Evolutionary conservation across 768 basidiomycete genomes (phyloP), one percentile per base, ranked within the genome.

Genomic region (Epithele typhae): DNA sequence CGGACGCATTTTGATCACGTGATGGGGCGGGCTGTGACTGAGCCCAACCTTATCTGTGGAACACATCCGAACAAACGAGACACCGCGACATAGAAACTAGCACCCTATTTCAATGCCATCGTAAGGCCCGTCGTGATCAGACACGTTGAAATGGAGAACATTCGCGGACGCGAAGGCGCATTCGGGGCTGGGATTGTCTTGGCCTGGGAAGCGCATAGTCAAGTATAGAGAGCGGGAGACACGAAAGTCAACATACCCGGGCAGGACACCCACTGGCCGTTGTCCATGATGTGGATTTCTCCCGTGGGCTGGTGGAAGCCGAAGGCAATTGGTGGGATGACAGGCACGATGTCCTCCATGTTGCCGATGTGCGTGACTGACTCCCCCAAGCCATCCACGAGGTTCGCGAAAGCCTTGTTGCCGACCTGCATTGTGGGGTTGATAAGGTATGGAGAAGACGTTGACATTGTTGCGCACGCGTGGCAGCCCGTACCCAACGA

Each of bases 351-450:
- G 43, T 75, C 74, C 42, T 67, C 45, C 49, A 61, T 37, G 62
- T 84, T 82, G 59, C 76, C 81, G 59, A 84, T 71, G 49, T 76
- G 81, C 3, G 71, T 79, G 37, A 81, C 54, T 11, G 64, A 51
- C 11, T 64, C 49, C 32, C 67, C 37, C 36, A 75, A 62, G 10
- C 69, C 61, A 51, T 82, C 77, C 40, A 81, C 72, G 53, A 74
- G 76, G 53, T 79, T 53, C 1, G 80, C 81, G 49, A 82, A 84
- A 2, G 68, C 78, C 57, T 76, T 71, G 61, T 84, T 82, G 11
- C 82, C 80, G 49, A 72, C 68, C 66, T 74, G 45, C 23, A 30
- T n/a, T n/a, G n/a, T n/a, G n/a, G n/a, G n/a, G n/a, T n/a, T 9
- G 9, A 9, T 32, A 32, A 32, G 30, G 9, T 32, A 9, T 32